These are phyloP conservation scores for Pestalotiopsis sp. DNA, from an alignment of 2,329 filamentous ascomycete species.

Conservation along the genomic window DNA sequence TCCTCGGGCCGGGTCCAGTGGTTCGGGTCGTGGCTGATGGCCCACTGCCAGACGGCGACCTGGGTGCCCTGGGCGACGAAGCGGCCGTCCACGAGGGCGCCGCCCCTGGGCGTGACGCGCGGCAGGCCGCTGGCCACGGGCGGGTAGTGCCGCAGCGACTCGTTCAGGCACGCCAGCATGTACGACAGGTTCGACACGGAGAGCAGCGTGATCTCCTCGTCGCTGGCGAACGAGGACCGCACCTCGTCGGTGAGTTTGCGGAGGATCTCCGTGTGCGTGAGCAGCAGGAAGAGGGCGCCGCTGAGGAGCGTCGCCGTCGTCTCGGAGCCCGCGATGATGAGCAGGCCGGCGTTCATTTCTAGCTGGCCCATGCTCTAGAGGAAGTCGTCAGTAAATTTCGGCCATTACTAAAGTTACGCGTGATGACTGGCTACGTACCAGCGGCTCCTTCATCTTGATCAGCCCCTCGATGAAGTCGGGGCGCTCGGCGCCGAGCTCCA, in stretches of 20 bases:
- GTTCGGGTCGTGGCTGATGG: conserved; percentile 32
- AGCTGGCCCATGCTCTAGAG: conserved; percentile 16
- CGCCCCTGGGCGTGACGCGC: conserved; percentile 25
- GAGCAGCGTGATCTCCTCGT: conserved; percentile 40
- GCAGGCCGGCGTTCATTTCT: conserved; percentile 24
- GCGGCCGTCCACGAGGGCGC: conserved; percentile 24
- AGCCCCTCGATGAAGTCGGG: conserved; percentile 35
- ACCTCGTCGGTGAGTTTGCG: conserved; percentile 40
- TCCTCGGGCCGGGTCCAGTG: conserved; percentile 38
- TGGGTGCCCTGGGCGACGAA: conserved; percentile 30
- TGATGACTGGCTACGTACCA: conserved; percentile 9
- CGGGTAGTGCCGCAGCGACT: conserved; percentile 44
- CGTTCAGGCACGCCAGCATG: conserved; percentile 43
- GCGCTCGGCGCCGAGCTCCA: conserved; percentile 26
- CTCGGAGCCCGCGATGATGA: conserved; percentile 50
- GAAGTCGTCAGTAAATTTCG: neutral
- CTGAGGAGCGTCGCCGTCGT: conserved; percentile 50
- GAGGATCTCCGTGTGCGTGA: conserved; percentile 35
- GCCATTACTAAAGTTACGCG: neutral
- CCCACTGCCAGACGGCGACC: conserved; percentile 39
- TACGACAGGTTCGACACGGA: conserved; percentile 37
- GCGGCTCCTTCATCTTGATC: conserved; percentile 28
- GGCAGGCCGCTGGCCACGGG: conserved; percentile 27
- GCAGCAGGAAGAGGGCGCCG: conserved; percentile 39
- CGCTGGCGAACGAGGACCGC: conserved; percentile 34